A percentile compares a stretch with the other conserved stretches of the same genome.
Evolutionary conservation across 2,329 filamentous ascomycete species (phyloP).

Genomic region (Pyricularia grisea): DNA sequence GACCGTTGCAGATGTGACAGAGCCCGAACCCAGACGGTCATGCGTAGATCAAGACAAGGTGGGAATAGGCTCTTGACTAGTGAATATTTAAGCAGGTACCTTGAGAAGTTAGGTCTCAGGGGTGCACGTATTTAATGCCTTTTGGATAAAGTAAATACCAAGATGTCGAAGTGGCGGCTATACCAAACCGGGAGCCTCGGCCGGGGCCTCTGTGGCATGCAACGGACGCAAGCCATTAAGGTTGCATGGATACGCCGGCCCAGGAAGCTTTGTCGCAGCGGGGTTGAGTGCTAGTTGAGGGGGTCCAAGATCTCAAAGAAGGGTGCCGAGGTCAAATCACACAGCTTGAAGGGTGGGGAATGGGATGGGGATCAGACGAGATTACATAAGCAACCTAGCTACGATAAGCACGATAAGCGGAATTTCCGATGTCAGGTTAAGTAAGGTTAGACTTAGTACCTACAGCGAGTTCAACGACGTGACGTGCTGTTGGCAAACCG

Average conservation of each 20-base stretch:
- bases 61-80: not conserved
- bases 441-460: too few species aligned
- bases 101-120: not conserved
- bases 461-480: not conserved
- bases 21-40: not conserved
- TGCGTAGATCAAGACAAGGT: not conserved
- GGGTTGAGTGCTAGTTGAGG: not conserved
- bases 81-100: not conserved
- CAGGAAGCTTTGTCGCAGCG: not conserved
- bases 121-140: not conserved
- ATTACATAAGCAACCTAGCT: not conserved
- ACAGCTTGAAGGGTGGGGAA: not conserved
- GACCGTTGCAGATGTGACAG: not conserved
- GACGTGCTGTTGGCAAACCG: not conserved
- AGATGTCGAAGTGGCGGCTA: not conserved
- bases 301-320: not conserved
- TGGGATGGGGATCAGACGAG: not conserved
- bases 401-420: not conserved
- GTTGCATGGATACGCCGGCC: not conserved
- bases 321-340: not conserved
- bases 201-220: not conserved
- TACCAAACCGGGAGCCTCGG: not conserved
- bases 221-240: not conserved
- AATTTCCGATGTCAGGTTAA: not conserved
- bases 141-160: not conserved